phyloP scores from a whole-genome alignment of 2,329 filamentous ascomycete genomes.

The Xylaria sp. region DNA sequence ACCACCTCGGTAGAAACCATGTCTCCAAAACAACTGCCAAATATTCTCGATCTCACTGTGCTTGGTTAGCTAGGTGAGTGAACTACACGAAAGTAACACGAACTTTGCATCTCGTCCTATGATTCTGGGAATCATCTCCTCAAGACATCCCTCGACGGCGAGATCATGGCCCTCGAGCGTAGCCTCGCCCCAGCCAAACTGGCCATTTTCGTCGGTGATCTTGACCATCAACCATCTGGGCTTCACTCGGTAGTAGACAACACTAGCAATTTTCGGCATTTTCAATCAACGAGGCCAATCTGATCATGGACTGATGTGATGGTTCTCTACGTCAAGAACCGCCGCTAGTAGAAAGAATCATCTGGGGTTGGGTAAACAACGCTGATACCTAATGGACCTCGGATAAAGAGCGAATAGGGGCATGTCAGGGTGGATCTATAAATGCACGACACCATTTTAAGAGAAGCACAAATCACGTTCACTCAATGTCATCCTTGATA shows the following conservation, averaged over 20 bases:
- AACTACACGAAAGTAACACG: constrained; percentile 32
- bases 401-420: neutral
- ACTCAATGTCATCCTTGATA: no score
- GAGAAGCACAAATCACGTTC: neutral
- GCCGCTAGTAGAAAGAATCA: neutral
- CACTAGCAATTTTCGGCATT: constrained; percentile 71
- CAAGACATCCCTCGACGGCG: constrained; percentile 77
- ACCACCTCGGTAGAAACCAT: constrained; percentile 79
- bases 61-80: neutral
- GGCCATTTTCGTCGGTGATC: constrained; percentile 72
- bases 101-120: constrained; percentile 77
- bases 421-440: neutral
- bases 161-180: constrained; percentile 78
- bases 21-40: constrained; percentile 78
- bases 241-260: constrained; percentile 79
- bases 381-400: neutral
- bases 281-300: neutral
- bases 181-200: constrained; percentile 78
- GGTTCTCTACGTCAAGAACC: neutral
- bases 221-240: constrained; percentile 84
- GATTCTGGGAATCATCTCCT: constrained; percentile 58
- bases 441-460: neutral
- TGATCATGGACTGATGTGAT: neutral
- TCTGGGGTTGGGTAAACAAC: neutral
- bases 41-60: constrained; percentile 80